Evolutionary conservation across 306 rosid genomes (phyloP).

Genomic region (Myrica gale): DNA sequence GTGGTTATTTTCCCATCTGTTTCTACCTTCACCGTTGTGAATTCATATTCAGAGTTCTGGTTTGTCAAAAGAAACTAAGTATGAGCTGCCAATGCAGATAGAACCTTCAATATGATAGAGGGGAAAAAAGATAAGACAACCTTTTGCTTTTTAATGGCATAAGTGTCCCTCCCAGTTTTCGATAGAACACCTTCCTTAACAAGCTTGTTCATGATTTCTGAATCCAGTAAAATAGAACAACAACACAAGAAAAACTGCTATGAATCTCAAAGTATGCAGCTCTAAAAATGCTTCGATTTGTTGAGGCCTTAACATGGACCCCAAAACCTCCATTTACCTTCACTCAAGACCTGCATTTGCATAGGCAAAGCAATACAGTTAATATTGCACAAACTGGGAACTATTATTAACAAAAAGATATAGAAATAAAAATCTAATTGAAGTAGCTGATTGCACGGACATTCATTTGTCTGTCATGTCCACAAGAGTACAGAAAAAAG

Average conservation of each 20-base stretch:
- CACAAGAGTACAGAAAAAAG: slow-evolving; percentile 9
- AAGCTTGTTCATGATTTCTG: slow-evolving; percentile 78
- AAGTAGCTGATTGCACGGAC: background rate
- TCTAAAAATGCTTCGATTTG: background rate
- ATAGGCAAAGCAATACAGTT: slow-evolving; percentile 30
- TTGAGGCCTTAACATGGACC: slow-evolving; percentile 11
- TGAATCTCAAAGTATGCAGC: slow-evolving; percentile 13
- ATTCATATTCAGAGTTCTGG: slow-evolving; percentile 68
- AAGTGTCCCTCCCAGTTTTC: slow-evolving; percentile 57
- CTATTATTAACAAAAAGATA: background rate
- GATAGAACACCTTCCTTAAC: slow-evolving; percentile 61
- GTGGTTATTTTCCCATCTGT: slow-evolving; percentile 42
- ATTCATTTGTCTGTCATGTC: background rate
- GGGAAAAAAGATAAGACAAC: slow-evolving; percentile 31
- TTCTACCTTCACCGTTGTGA: slow-evolving; percentile 72
- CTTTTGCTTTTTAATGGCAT: slow-evolving; percentile 60
- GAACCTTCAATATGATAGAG: background rate
- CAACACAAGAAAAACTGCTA: slow-evolving; percentile 19
- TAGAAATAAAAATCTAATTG: background rate
- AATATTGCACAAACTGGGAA: slow-evolving; percentile 14
- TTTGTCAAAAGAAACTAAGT: slow-evolving; percentile 11
- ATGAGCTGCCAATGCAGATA: slow-evolving; percentile 4
- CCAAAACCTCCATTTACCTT: slow-evolving; percentile 51
- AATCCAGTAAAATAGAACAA: slow-evolving; percentile 34
- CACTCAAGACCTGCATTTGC: slow-evolving; percentile 64